These are phyloP conservation scores for Xylariomycetidae sp. DNA, from an alignment of 2,329 filamentous ascomycete genomes.

Conservation along the genomic window DNA sequence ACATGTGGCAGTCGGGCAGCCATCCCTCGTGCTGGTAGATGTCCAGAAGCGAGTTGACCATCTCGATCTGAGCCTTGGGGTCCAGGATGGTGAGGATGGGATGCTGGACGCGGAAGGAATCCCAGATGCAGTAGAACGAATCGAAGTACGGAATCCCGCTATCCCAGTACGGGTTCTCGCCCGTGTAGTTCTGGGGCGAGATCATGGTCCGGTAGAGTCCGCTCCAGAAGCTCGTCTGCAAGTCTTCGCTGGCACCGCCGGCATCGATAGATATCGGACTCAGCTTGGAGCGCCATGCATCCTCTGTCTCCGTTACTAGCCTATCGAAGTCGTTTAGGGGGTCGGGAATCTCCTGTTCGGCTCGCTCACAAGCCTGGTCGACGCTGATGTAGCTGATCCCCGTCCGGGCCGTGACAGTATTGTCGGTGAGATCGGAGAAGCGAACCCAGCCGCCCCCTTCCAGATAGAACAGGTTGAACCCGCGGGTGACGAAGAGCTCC, in stretches of 20 bases:
- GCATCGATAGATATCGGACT: constrained; percentile 46
- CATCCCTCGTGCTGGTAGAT: constrained; percentile 62
- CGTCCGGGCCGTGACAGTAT: constrained; percentile 52
- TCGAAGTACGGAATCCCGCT: constrained; percentile 61
- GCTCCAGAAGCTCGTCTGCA: constrained; percentile 59
- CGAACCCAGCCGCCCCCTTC: constrained; percentile 51
- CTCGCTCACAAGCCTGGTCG: constrained; percentile 57
- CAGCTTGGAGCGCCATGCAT: constrained; percentile 55
- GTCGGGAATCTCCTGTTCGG: constrained; percentile 56
- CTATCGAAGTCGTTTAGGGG: constrained; percentile 54
- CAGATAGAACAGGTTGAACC: constrained; percentile 37
- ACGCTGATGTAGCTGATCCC: constrained; percentile 61
- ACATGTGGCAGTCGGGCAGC: constrained; percentile 66
- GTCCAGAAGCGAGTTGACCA: constrained; percentile 61
- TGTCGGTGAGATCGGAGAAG: constrained; percentile 41
- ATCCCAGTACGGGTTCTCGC: constrained; percentile 59
- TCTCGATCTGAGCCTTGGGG: constrained; percentile 52
- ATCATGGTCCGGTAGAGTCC: constrained; percentile 58
- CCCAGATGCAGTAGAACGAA: constrained; percentile 55
- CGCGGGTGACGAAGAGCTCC: constrained; percentile 32
- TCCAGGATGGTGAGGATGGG: constrained; percentile 61
- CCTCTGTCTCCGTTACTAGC: constrained; percentile 43
- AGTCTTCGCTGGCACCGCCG: constrained; percentile 40
- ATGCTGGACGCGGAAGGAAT: constrained; percentile 58
- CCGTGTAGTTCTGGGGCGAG: constrained; percentile 62